These are phyloP conservation scores for Curvularia sp. DNA, from an alignment of 2,329 filamentous ascomycete genomes.

Conservation along the genomic window DNA sequence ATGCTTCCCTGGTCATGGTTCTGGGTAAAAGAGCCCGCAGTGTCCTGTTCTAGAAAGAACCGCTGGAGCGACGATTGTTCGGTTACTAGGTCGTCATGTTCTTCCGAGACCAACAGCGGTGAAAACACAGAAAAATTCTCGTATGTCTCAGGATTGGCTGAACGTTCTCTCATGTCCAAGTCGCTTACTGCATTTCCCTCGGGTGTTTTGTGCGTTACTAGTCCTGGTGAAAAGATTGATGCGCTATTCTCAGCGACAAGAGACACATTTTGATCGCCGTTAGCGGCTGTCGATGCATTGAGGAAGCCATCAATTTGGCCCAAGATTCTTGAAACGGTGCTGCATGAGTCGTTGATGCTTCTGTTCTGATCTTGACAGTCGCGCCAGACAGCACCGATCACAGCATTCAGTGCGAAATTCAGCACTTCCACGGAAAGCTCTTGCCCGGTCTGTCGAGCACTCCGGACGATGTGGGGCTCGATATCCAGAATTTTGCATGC, in stretches of 20 bases:
- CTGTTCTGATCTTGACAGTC: constrained; percentile 9
- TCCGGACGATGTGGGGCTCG: constrained; percentile 3
- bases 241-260: background rate
- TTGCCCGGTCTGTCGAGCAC: constrained; percentile 8
- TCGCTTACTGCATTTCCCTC: background rate
- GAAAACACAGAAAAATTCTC: constrained; percentile 1
- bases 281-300: background rate
- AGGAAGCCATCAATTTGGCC: background rate
- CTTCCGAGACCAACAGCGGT: background rate
- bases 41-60: background rate
- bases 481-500: constrained; percentile 7
- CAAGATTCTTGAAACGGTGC: constrained; percentile 8
- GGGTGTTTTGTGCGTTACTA: background rate
- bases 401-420: constrained; percentile 10
- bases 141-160: background rate
- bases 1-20: background rate
- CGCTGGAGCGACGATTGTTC: background rate
- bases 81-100: background rate
- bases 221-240: background rate
- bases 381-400: constrained; percentile 12
- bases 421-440: constrained; percentile 6
- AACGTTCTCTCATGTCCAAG: constrained; percentile 1
- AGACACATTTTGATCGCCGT: background rate
- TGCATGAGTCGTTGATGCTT: constrained; percentile 1
- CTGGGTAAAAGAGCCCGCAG: background rate